Conservation (phyloP, 2,329 filamentous ascomycete genomes). For the Fusarium pseudoanthophilum region DNA sequence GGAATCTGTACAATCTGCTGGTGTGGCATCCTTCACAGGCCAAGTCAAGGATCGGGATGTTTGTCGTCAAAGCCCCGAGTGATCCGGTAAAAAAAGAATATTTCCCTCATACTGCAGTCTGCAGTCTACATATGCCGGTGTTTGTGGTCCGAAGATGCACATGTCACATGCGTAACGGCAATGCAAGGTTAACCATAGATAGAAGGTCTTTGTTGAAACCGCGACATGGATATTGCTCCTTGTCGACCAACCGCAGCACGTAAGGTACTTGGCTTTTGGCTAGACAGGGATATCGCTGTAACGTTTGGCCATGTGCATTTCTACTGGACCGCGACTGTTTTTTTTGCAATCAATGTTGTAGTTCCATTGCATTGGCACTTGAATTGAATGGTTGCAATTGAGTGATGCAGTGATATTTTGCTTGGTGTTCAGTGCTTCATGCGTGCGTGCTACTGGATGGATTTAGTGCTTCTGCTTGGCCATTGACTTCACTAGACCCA, state of each 20-base stretch:
- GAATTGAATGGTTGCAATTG: not conserved
- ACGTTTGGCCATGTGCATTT: not conserved
- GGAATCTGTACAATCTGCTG: not conserved
- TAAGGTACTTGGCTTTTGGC: constrained; percentile 23
- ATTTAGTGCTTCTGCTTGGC: constrained; percentile 7
- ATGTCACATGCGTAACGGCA: constrained; percentile 14
- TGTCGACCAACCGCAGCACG: not conserved
- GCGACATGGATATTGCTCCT: not conserved
- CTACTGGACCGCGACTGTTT: not conserved
- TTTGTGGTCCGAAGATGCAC: not conserved
- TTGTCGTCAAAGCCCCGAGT: constrained; percentile 3
- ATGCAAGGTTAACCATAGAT: constrained; percentile 17
- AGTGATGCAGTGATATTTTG: not conserved
- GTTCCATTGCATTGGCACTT: not conserved
- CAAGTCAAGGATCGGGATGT: constrained; percentile 4
- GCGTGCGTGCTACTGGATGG: not conserved
- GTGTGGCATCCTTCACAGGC: not conserved
- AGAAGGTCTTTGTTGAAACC: constrained; percentile 28
- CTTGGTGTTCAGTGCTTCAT: not conserved
- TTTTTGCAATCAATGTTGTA: constrained; percentile 4
- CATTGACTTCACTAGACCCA: constrained; percentile 8
- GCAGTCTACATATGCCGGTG: constrained; percentile 1
- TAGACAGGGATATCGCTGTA: constrained; percentile 11
- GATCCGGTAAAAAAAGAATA: constrained; percentile 2
- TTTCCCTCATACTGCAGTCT: not conserved